Base-by-base conservation (phyloP, 2,329 filamentous ascomycete genomes). In the Diaporthe sp. region DNA sequence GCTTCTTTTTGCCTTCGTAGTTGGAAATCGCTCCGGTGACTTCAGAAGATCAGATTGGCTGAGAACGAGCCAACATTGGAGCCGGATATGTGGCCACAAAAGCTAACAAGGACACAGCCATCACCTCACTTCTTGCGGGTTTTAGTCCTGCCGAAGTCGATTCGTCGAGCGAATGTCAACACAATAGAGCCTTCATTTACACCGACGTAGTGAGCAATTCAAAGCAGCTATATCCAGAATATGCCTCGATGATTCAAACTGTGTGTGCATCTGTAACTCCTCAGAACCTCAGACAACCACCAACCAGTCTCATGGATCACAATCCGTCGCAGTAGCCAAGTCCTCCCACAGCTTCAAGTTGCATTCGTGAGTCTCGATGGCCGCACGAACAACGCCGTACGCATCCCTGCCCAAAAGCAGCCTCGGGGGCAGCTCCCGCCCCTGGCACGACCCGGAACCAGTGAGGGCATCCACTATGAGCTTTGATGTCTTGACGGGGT, bases 271-370 rank as follows among this genome's bases (percentile, higher is more conserved):
- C 4, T 17, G 2, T 10, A 12, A 35, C 12, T 9, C 19, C n/a
- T 12, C 6, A 15, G n/a, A 50, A 35, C 4, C 7, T 35, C 30
- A 17, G 1, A 22, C 6, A 19, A 37, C 7, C 6, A 35, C 15
- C 17, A 4, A 4, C 4, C n/a, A 19, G 44, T 22, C 32, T 68
- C n/a, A 68, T 12, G 63, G 8, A 30, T 68, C 63, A 4, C 32
- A 39, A 4, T 68, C 63, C 2, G 63, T 68, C 8, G 63, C 63
- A 39, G 63, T 68, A 68, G 63, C 63, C 47, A 68, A 22, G n/a
- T 68, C 63, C 63, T 53, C 63, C 63, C 63, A 68, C 63, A 53
- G 22, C 47, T 22, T 68, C 63, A 68, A 53, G 2, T 51, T 39
- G 4, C 7, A 13, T 47, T 53, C n/a, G 5, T 53, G 44, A 19